Conservation (phyloP, 345 rosid species). For the Abelmoschus esculentus region DNA sequence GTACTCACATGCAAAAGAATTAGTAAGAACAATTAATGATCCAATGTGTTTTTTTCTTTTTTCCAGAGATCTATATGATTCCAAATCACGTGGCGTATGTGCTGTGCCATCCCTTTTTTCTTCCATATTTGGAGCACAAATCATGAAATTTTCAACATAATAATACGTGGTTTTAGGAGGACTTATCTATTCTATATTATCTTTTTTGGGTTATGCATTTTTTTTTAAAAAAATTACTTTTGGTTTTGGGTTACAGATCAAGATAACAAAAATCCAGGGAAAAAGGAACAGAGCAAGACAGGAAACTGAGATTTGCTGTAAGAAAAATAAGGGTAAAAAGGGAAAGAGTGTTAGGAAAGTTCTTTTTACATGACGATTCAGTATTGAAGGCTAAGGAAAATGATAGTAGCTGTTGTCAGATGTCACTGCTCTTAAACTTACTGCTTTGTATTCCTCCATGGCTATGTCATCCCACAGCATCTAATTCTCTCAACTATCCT, state of each 20-base stretch:
- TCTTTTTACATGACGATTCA: constrained; percentile 8
- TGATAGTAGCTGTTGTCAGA: constrained; percentile 46
- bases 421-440: constrained; percentile 42
- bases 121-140: constrained; percentile 21
- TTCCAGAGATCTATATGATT: constrained; percentile 21
- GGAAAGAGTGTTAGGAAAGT: constrained; percentile 50
- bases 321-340: constrained; percentile 24
- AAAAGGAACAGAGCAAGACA: neutral
- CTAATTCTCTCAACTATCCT: constrained; percentile 44
- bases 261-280: neutral
- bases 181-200: neutral
- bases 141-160: constrained; percentile 22
- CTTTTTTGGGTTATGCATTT: neutral
- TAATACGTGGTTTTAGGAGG: constrained; percentile 13
- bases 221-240: neutral
- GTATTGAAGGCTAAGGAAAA: constrained; percentile 68
- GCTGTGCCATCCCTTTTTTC: constrained; percentile 19
- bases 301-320: neutral
- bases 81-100: constrained; percentile 43
- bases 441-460: constrained; percentile 2
- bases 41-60: neutral
- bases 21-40: neutral
- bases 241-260: neutral
- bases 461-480: constrained; percentile 4
- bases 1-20: neutral